phyloP scores from a whole-genome alignment of 805 yeast genomes.

The Ogataea ganodermae region DNA sequence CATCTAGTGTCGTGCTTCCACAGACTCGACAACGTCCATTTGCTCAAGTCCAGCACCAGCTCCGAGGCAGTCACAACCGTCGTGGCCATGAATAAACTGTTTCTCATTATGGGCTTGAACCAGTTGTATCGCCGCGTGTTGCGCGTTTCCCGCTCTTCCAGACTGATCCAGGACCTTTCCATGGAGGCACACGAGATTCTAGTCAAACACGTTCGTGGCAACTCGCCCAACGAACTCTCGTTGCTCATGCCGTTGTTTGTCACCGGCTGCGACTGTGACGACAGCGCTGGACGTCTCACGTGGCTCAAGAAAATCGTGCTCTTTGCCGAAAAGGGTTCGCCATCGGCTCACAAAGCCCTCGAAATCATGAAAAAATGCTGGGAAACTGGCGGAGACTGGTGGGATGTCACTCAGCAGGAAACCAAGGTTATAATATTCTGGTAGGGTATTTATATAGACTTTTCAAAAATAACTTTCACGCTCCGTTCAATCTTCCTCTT shows the following conservation, averaged over 20 bases:
- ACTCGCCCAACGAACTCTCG: constrained; percentile 56
- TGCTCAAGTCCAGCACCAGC: constrained; percentile 11
- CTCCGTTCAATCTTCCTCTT: constrained; percentile 21
- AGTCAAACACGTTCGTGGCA: constrained; percentile 42
- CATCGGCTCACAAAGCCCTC: constrained; percentile 30
- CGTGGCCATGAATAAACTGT: constrained; percentile 52
- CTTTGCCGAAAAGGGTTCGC: constrained; percentile 46
- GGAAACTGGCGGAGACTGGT: constrained; percentile 56
- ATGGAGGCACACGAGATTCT: constrained; percentile 41
- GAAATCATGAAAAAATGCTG: constrained; percentile 54
- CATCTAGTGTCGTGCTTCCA: constrained; percentile 39
- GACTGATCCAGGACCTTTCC: constrained; percentile 50
- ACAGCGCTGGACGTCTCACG: constrained; percentile 37
- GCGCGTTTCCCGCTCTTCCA: constrained; percentile 45
- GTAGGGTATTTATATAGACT: constrained; percentile 22
- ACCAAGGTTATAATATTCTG: constrained; percentile 48
- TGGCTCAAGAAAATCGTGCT: constrained; percentile 42
- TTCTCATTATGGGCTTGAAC: constrained; percentile 53
- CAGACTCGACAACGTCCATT: constrained; percentile 27
- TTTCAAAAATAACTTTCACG: neutral
- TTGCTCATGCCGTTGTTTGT: constrained; percentile 56
- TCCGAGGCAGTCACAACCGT: constrained; percentile 28
- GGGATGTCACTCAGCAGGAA: constrained; percentile 43
- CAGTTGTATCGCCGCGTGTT: constrained; percentile 60
- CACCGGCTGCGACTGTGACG: constrained; percentile 58